Base-by-base conservation (phyloP, 805 yeast genomes). In the Wickerhamiella dianesei region DNA sequence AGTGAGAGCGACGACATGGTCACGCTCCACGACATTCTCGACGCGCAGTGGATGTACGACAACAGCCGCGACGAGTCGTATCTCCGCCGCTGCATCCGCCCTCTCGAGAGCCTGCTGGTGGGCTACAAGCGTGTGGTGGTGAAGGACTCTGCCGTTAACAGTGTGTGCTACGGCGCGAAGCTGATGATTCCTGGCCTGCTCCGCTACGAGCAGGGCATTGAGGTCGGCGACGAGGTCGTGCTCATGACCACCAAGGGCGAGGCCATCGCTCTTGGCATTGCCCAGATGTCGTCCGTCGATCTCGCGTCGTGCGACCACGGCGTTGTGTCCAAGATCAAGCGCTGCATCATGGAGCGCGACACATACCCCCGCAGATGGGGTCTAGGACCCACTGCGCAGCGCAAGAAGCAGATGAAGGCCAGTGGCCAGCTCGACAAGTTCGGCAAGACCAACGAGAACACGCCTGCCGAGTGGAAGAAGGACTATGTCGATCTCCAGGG, bases 311-410 rank as follows among this genome's bases (percentile, higher is more conserved):
- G 97, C 70, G 98, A 92, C 68, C 98, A 92, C 65, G 98, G 98
- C 61, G 87, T 88, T 51, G 98, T 89, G 61, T 96, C 98, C 56
- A 87, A 85, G 74, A 95, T 92, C 62, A 92, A 92, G 77, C 84
- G 98, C 74, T 89, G 97, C 74, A 92, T 92, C 60, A 92, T 92
- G 98, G 98, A 92, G 73, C 82, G 98, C 73, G 98, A 92, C 67
- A 78, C 95, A 45, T 92, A 92, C 69, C 98, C 98, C 70, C 83
- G 98, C 76, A 82, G 96, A 76, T 92, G 98, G 98, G 98, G 98
- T 53, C 72, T 92, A 59, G 98, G 98, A 59, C 98, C 98, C 59
- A 85, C 88, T 64, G 97, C 98, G 51, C 86, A 84, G 69, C 87
- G 87, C 81, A 92, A 92, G 83, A 92, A 92, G 76, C 95, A 89